Conservation (phyloP, 345 rosid species). For the Pistacia integerrima region DNA sequence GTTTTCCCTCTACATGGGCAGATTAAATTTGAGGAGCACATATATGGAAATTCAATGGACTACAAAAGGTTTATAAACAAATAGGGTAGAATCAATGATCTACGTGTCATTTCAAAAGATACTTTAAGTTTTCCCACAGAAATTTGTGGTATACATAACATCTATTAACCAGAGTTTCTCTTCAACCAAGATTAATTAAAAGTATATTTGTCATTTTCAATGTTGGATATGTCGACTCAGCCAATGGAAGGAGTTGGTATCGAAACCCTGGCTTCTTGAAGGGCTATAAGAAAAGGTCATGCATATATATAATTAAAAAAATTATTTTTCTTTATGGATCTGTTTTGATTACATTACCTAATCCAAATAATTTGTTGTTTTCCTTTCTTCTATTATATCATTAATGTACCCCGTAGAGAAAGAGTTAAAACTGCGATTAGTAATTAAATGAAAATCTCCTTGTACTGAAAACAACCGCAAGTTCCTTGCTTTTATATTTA, state of each 20-base stretch:
- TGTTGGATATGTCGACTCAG: slow-evolving; percentile 10
- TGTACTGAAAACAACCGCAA: background rate
- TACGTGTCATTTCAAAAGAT: slow-evolving; percentile 17
- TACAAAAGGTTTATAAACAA: background rate
- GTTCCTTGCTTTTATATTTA: background rate
- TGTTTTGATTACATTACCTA: slow-evolving; percentile 37
- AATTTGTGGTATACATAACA: too few relatives aligned
- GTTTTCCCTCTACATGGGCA: too few relatives aligned
- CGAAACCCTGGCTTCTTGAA: slow-evolving; percentile 30
- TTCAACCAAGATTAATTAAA: too few relatives aligned
- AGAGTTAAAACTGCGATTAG: slow-evolving; percentile 19
- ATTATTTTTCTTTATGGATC: slow-evolving; percentile 23
- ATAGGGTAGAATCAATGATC: slow-evolving; percentile 3
- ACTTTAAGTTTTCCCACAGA: background rate
- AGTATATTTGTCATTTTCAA: slow-evolving; percentile 11
- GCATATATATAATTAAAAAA: slow-evolving; percentile 3
- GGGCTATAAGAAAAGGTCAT: background rate
- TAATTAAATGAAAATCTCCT: slow-evolving; percentile 19
- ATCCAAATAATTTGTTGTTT: slow-evolving; percentile 39
- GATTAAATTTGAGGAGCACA: background rate
- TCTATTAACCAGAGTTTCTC: too few relatives aligned
- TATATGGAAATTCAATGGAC: background rate
- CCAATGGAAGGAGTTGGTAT: slow-evolving; percentile 39
- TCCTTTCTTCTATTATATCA: slow-evolving; percentile 6
- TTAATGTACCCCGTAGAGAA: slow-evolving; percentile 3